phyloP scores from a whole-genome alignment of 2,329 filamentous ascomycete genomes.

The Plectosphaerella plurivora region DNA sequence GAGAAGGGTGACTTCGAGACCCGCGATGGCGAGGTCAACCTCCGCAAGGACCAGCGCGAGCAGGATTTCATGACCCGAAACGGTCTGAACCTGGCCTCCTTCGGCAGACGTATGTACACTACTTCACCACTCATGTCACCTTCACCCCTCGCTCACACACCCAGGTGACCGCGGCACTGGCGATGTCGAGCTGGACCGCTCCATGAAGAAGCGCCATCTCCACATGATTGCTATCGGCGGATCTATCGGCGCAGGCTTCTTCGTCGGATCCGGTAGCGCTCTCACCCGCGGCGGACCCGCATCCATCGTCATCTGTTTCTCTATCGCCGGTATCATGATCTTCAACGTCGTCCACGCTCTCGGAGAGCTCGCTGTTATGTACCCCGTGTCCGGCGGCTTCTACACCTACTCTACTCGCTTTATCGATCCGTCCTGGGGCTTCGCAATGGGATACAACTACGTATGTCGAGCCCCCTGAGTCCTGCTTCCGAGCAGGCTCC shows the following conservation, averaged over 20 bases:
- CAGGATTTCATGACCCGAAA: slow-evolving; percentile 29
- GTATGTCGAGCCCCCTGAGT: slow-evolving; percentile 4
- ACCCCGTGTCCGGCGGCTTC: slow-evolving; percentile 59
- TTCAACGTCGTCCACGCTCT: slow-evolving; percentile 58
- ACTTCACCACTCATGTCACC: background rate
- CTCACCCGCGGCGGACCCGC: slow-evolving; percentile 44
- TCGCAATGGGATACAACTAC: slow-evolving; percentile 49
- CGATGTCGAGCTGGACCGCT: slow-evolving; percentile 31
- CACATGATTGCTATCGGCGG: slow-evolving; percentile 61
- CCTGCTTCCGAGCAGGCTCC: background rate
- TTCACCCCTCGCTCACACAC: background rate
- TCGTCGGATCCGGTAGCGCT: slow-evolving; percentile 54
- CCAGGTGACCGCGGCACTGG: slow-evolving; percentile 9
- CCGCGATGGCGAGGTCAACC: slow-evolving; percentile 1
- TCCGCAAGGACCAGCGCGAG: slow-evolving; percentile 16
- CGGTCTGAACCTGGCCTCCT: slow-evolving; percentile 30
- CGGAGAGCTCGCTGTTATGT: slow-evolving; percentile 58
- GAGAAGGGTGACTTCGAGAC: slow-evolving; percentile 11
- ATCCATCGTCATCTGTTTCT: slow-evolving; percentile 44
- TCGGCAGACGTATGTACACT: slow-evolving; percentile 25
- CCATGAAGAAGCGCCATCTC: slow-evolving; percentile 53
- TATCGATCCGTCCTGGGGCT: slow-evolving; percentile 57
- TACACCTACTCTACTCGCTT: slow-evolving; percentile 58
- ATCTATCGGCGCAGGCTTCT: slow-evolving; percentile 59
- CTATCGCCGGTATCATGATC: slow-evolving; percentile 56